Percentiles rank a stretch among this genome's conserved stretches.
Conservation (phyloP, 2,329 filamentous ascomycete genomes). For the Coleophoma eucalyptorum region DNA sequence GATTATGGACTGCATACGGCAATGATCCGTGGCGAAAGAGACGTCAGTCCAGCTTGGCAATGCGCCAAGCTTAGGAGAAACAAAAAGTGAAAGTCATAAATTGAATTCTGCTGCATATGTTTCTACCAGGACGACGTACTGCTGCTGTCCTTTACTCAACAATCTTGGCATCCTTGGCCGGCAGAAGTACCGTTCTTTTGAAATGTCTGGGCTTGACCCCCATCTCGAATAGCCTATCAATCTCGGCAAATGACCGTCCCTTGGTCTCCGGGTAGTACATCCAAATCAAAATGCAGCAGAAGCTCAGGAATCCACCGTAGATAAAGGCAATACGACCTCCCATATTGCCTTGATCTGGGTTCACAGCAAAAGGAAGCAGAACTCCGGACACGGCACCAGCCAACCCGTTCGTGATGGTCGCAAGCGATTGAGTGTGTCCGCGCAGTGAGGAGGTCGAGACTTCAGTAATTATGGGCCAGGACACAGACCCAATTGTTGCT, state of each 20-base stretch:
- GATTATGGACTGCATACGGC: too few species aligned
- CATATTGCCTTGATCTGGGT: conserved; percentile 32
- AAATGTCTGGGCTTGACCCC: conserved; percentile 27
- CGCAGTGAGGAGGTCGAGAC: conserved; percentile 38
- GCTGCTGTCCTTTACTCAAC: too few species aligned
- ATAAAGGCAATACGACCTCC: conserved; percentile 36
- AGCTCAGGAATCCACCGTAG: conserved; percentile 33
- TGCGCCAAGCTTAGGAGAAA: too few species aligned
- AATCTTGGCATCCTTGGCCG: too few species aligned
- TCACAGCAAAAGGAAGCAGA: conserved; percentile 27
- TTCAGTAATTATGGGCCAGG: conserved; percentile 39
- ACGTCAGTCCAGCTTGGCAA: too few species aligned
- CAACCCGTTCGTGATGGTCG: conserved; percentile 15
- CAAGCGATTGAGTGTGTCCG: conserved; percentile 16
- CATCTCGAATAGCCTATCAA: conserved; percentile 39
- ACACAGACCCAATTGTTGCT: conserved; percentile 29
- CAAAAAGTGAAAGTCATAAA: too few species aligned
- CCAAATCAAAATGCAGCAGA: conserved; percentile 33
- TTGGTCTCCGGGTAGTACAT: conserved; percentile 44
- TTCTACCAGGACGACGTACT: too few species aligned
- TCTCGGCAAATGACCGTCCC: conserved; percentile 39
- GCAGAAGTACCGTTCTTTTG: not conserved
- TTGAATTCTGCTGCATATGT: too few species aligned
- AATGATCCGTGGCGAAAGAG: too few species aligned
- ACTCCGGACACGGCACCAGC: conserved; percentile 13